Base-by-base conservation (phyloP, 192 early-diverging fungal species). In the Gigaspora rosea region DNA sequence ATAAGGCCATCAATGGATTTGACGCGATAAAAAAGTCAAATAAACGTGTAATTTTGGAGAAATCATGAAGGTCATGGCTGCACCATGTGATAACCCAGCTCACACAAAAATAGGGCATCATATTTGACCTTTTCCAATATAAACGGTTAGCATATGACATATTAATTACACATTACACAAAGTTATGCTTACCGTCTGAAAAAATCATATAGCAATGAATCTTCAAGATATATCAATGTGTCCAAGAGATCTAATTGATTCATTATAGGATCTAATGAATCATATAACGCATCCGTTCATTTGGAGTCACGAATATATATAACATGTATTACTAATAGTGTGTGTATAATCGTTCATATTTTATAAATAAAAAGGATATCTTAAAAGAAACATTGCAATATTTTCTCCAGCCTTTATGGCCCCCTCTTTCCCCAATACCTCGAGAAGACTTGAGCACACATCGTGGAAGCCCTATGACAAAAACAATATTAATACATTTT, bases 31-130 rank as follows among this genome's bases (percentile, higher is more conserved):
- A 84, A 64, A 87, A 79, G 58, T 89, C 88, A 78, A 82, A 89
- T 20, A 89, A 64, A 11, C 86, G 80, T 11, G 80, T 73, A 22
- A 89, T 69, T 50, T 82, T 82, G 1, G 51, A 74, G 20, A 87
- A 83, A 69, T 84, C 78, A 18, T 78, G 61, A 4, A 89, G 61
- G 63, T 89, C 83, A 61, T 89, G 88, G 66, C 84, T 81, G 51
- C 85, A 89, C 88, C 88, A 89, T n/a, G 88, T 89, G 52, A 89
- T 87, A 1, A 89, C 85, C 88, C 88, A 89, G 64, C 86, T 87
- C 46, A 87, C 62, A 22, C 82, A 83, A 50, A 84, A 89, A 78
- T 84, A 87, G 1, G 88, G 86, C 22, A 87, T 57, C 2, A 83
- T 82, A n/a, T 79, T 75, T n/a, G 82, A 73, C 36, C 85, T 86